These are phyloP conservation scores for Chlorella vulgaris DNA, from an alignment of 139 green algal species.

Conservation along the genomic window DNA sequence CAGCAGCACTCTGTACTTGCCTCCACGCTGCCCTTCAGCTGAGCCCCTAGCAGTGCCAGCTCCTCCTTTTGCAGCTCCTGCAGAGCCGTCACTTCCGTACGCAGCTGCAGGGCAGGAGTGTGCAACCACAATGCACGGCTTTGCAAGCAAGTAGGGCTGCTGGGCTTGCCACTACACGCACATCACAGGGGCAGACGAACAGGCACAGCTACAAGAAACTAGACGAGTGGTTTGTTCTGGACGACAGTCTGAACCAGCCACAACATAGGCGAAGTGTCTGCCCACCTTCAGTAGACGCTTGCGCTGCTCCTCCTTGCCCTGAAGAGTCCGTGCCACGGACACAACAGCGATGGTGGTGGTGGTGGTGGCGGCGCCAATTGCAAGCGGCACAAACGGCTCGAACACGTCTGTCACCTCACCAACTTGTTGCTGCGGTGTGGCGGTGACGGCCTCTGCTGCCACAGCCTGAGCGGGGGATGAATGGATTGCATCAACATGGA, in stretches of 20 bases:
- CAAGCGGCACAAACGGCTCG: background rate
- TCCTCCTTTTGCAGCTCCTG: slow-evolving; percentile 1
- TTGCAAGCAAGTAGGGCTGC: too few relatives aligned
- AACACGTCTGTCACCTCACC: background rate
- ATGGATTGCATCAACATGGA: background rate
- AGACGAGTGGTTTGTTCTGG: too few relatives aligned
- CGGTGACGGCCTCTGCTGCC: background rate
- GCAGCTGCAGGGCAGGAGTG: too few relatives aligned
- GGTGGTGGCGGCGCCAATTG: background rate
- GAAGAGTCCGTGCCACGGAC: background rate
- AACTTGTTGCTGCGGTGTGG: background rate
- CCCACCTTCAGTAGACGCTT: background rate
- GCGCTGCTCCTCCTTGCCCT: background rate
- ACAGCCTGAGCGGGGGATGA: background rate
- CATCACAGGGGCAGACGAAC: too few relatives aligned
- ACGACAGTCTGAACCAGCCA: too few relatives aligned
- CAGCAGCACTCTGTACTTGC: too few relatives aligned
- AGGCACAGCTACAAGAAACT: too few relatives aligned
- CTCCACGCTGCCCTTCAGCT: background rate
- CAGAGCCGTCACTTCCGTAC: background rate
- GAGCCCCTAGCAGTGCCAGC: background rate
- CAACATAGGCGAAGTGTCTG: too few relatives aligned
- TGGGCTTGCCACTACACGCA: too few relatives aligned
- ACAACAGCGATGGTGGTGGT: background rate
- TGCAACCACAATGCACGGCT: too few relatives aligned